These are phyloP conservation scores for Cyberlindnera japonica DNA, from an alignment of 805 yeast species.

Conservation along the genomic window DNA sequence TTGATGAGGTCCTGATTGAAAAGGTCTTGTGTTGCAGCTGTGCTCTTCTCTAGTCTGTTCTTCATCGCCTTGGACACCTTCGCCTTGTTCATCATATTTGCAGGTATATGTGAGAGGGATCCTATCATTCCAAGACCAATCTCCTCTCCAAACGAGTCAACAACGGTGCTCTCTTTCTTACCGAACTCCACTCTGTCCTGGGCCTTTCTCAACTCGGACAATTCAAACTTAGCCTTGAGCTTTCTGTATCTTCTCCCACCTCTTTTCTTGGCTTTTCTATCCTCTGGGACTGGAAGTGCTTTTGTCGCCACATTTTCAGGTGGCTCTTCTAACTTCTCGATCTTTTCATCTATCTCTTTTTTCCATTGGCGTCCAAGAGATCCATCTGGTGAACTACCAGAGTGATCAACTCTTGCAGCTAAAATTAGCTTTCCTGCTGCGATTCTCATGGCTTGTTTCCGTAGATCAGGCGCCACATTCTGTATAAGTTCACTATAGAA, in stretches of 20 bases:
- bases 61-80: constrained; percentile 61
- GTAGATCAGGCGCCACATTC: constrained; percentile 51
- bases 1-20: constrained; percentile 24
- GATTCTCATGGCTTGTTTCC: constrained; percentile 71
- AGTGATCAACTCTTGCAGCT: constrained; percentile 78
- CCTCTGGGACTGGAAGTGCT: constrained; percentile 68
- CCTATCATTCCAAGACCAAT: constrained; percentile 72
- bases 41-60: constrained; percentile 34
- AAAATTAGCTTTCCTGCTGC: constrained; percentile 74
- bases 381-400: constrained; percentile 43
- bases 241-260: constrained; percentile 83
- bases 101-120: constrained; percentile 26
- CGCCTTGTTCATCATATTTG: constrained; percentile 48
- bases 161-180: constrained; percentile 56
- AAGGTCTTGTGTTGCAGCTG: constrained; percentile 9
- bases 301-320: constrained; percentile 61
- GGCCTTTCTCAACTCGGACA: constrained; percentile 77
- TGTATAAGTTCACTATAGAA: constrained; percentile 59
- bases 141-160: constrained; percentile 74
- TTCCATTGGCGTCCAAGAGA: constrained; percentile 55
- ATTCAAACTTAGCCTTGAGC: constrained; percentile 72
- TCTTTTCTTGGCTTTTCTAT: constrained; percentile 72
- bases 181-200: constrained; percentile 87
- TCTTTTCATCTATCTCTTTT: constrained; percentile 54
- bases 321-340: constrained; percentile 72